phyloP scores from a whole-genome alignment of 225 moss, liverwort and hornwort genomes.

The Marchantia paleacea region DNA sequence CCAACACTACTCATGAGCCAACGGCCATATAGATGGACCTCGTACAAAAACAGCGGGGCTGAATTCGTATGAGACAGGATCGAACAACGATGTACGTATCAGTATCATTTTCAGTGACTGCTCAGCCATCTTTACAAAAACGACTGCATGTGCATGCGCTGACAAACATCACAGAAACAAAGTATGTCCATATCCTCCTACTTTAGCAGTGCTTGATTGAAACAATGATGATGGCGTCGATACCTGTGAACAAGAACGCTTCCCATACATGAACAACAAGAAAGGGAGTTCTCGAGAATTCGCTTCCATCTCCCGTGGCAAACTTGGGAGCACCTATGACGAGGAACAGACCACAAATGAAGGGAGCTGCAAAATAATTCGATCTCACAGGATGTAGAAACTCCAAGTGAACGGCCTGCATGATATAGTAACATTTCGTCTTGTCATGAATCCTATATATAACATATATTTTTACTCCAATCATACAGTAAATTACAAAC shows the following conservation, averaged over 20 bases:
- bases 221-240: background rate
- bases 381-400: constrained; percentile 54
- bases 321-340: constrained; percentile 38
- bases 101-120: background rate
- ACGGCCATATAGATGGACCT: constrained; percentile 55
- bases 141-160: background rate
- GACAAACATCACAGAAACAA: background rate
- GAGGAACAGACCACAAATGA: constrained; percentile 42
- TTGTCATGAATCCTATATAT: no score
- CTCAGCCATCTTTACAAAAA: background rate
- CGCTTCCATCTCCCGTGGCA: constrained; percentile 12
- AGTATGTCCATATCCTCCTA: background rate
- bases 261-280: constrained; percentile 30
- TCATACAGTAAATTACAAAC: no score
- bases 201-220: no score
- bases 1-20: constrained; percentile 51
- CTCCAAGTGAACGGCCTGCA: constrained; percentile 54
- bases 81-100: background rate
- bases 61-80: background rate
- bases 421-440: background rate
- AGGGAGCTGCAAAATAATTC: constrained; percentile 52
- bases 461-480: no score
- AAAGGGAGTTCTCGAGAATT: constrained; percentile 16
- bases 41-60: constrained; percentile 41
- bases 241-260: background rate